Percentiles rank a stretch among this genome's conserved stretches.
Conservation (phyloP, 2,329 filamentous ascomycete genomes). For the Colletotrichum lini region DNA sequence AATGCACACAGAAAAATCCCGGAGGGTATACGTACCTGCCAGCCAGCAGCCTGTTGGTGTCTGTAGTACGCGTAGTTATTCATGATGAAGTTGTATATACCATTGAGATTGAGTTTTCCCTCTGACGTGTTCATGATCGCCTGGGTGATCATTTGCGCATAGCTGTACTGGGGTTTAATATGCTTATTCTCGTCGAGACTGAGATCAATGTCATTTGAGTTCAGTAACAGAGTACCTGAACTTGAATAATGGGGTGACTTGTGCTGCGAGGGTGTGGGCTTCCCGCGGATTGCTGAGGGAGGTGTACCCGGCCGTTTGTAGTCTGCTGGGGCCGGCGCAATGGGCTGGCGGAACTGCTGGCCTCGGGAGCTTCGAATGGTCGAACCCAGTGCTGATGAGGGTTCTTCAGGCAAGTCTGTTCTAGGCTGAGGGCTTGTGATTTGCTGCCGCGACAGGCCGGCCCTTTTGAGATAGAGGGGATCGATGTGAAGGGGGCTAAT, state of each 20-base stretch:
- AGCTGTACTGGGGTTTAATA: slow-evolving; percentile 95
- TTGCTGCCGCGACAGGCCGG: slow-evolving; percentile 61
- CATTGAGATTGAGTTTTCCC: slow-evolving; percentile 89
- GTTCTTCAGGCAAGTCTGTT: slow-evolving; percentile 40
- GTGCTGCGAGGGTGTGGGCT: slow-evolving; percentile 48
- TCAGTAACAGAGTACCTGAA: slow-evolving; percentile 61
- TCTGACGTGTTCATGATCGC: slow-evolving; percentile 90
- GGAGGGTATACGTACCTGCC: slow-evolving; percentile 77
- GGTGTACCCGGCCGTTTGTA: slow-evolving; percentile 75
- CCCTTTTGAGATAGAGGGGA: slow-evolving; percentile 77
- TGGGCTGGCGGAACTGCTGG: slow-evolving; percentile 57
- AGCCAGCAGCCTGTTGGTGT: slow-evolving; percentile 81
- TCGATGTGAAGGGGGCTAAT: slow-evolving; percentile 77
- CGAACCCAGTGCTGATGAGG: slow-evolving; percentile 39
- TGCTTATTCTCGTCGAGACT: slow-evolving; percentile 89
- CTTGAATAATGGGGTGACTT: slow-evolving; percentile 58
- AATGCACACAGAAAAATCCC: slow-evolving; percentile 1
- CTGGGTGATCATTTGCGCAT: slow-evolving; percentile 96
- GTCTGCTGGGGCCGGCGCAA: slow-evolving; percentile 73
- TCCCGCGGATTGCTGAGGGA: slow-evolving; percentile 60
- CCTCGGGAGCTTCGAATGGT: slow-evolving; percentile 34
- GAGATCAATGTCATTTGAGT: slow-evolving; percentile 76
- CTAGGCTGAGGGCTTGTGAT: slow-evolving; percentile 35
- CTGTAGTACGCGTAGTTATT: slow-evolving; percentile 94
- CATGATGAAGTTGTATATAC: slow-evolving; percentile 95